Conservation (phyloP, 2,329 filamentous ascomycete genomes). For the Bipolaris gigantea region DNA sequence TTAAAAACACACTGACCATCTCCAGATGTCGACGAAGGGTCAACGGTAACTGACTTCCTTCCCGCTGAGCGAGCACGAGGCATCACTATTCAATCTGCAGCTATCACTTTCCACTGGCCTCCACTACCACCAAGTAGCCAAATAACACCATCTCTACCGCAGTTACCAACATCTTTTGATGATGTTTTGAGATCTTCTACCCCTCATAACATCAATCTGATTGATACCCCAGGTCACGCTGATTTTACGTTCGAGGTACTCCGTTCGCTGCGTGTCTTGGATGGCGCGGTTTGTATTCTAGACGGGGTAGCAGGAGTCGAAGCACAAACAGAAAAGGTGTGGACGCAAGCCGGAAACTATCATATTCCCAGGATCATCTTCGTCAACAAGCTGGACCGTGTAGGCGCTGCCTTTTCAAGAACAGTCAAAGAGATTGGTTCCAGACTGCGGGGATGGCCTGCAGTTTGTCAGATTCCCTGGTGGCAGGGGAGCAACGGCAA, state of each 20-base stretch:
- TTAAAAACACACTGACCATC: not conserved
- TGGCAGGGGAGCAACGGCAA: constrained; percentile 73
- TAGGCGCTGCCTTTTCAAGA: constrained; percentile 78
- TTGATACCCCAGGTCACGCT: constrained; percentile 94
- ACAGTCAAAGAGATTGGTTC: constrained; percentile 84
- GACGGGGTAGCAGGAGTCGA: constrained; percentile 94
- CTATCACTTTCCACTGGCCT: constrained; percentile 94
- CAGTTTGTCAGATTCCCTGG: constrained; percentile 94
- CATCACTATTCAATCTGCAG: constrained; percentile 96
- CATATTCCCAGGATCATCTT: constrained; percentile 80
- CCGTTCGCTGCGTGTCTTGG: constrained; percentile 82
- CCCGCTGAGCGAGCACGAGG: constrained; percentile 88
- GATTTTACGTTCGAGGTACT: constrained; percentile 98
- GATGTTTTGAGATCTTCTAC: constrained; percentile 52
- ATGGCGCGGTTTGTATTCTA: constrained; percentile 89
- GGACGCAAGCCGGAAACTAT: constrained; percentile 85
- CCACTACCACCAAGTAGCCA: constrained; percentile 52
- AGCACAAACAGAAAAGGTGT: constrained; percentile 95
- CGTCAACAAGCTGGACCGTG: constrained; percentile 83
- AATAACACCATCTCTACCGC: constrained; percentile 20
- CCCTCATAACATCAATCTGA: constrained; percentile 59
- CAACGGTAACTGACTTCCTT: constrained; percentile 95
- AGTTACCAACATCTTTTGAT: constrained; percentile 37
- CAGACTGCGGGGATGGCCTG: constrained; percentile 79
- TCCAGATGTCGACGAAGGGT: constrained; percentile 87